These are phyloP conservation scores for Clavispora vitiphila DNA, from an alignment of 805 yeast species.

Conservation along the genomic window DNA sequence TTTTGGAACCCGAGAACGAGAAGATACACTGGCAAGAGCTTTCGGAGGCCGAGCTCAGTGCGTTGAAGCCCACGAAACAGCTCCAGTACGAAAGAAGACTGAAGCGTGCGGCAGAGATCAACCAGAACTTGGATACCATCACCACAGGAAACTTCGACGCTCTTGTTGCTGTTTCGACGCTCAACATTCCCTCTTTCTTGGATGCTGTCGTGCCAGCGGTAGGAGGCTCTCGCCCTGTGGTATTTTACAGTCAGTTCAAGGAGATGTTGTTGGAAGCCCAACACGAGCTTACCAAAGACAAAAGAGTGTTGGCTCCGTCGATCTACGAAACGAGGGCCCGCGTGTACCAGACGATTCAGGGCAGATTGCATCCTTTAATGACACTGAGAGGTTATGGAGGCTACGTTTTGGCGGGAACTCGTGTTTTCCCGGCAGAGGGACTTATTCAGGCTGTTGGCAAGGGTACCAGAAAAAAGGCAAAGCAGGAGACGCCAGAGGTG, in stretches of 20 bases:
- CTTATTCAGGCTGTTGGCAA: slow-evolving; percentile 66
- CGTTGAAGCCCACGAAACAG: slow-evolving; percentile 54
- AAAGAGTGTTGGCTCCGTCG: slow-evolving; percentile 74
- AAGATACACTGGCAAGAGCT: slow-evolving; percentile 42
- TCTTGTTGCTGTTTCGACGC: slow-evolving; percentile 64
- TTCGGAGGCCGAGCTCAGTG: slow-evolving; percentile 48
- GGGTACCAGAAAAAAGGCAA: slow-evolving; percentile 43
- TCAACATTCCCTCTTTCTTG: slow-evolving; percentile 62
- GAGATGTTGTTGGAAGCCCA: slow-evolving; percentile 75
- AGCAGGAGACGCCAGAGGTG: slow-evolving; percentile 4
- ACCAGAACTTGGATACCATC: slow-evolving; percentile 47
- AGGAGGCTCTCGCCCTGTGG: slow-evolving; percentile 85
- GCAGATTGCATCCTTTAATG: slow-evolving; percentile 93
- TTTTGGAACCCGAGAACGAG: slow-evolving; percentile 69
- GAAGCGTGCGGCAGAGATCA: slow-evolving; percentile 50
- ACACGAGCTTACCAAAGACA: slow-evolving; percentile 60
- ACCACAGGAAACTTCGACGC: slow-evolving; percentile 63
- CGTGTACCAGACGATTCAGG: slow-evolving; percentile 88
- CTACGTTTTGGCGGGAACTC: slow-evolving; percentile 68
- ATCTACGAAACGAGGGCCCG: slow-evolving; percentile 79
- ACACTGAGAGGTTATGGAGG: slow-evolving; percentile 93
- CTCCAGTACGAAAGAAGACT: slow-evolving; percentile 64
- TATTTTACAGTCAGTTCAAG: slow-evolving; percentile 74
- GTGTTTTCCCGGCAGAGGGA: slow-evolving; percentile 65
- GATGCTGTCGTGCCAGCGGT: slow-evolving; percentile 57